phyloP scores from a whole-genome alignment of 2,329 filamentous ascomycete genomes.

The Talaromyces sp. region DNA sequence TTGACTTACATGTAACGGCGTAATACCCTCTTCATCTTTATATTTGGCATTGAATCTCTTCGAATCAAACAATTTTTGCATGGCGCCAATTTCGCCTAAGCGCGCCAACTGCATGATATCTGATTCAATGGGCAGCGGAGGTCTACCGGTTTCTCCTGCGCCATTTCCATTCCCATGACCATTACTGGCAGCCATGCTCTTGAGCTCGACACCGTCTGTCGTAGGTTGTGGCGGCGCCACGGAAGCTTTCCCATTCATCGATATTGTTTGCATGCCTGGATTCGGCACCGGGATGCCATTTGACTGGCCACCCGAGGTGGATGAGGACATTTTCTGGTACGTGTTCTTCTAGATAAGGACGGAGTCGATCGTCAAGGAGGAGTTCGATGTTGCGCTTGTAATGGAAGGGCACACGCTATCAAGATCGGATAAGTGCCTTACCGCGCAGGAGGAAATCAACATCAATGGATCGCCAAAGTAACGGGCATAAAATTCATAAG shows the following conservation, averaged over 20 bases:
- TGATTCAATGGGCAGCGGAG: slow-evolving; percentile 52
- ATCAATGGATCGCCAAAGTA: not conserved
- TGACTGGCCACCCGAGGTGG: slow-evolving; percentile 4
- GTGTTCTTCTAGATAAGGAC: not conserved
- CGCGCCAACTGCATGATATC: slow-evolving; percentile 96
- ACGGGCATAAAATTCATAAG: not conserved
- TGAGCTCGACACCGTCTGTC: slow-evolving; percentile 38
- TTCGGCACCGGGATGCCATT: slow-evolving; percentile 21
- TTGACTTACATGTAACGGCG: slow-evolving; percentile 73
- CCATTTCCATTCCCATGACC: slow-evolving; percentile 19
- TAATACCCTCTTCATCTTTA: slow-evolving; percentile 88
- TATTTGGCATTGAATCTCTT: slow-evolving; percentile 79
- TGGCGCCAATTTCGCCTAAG: slow-evolving; percentile 76
- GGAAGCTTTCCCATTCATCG: slow-evolving; percentile 28
- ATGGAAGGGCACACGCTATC: not conserved
- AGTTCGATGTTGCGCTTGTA: not conserved
- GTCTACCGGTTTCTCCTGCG: slow-evolving; percentile 23
- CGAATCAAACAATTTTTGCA: slow-evolving; percentile 84
- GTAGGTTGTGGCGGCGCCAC: slow-evolving; percentile 32
- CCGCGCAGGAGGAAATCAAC: not conserved
- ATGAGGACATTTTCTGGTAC: not conserved
- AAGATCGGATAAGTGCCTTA: not conserved
- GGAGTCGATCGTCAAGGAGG: not conserved
- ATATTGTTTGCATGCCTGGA: slow-evolving; percentile 8
- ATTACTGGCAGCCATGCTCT: slow-evolving; percentile 29